Base-by-base conservation (phyloP, 2,329 filamentous ascomycete genomes). In the Aspergillus uvarum region DNA sequence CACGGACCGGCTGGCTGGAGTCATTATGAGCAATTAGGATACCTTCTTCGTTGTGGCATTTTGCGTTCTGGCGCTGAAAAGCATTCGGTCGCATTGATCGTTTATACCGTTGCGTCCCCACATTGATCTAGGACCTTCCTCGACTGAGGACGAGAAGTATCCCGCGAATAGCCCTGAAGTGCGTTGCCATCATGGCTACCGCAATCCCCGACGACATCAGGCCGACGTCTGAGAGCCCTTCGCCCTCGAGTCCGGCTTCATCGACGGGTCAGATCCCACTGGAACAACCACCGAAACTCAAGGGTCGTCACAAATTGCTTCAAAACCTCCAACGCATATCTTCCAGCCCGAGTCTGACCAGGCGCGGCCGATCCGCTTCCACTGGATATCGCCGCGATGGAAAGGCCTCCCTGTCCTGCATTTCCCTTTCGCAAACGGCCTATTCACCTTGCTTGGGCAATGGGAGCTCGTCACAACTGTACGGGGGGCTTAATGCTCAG, bases 321-420 rank as follows among this genome's bases (percentile, higher is more conserved):
- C 87, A 87, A 63, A 86, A 88, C 32, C 82, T 96, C 52, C 89
- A 94, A 63, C 88, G 91, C 59, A 94, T 96, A 70, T 88, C 90
- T 11, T 96, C 92, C 0, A 91, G 89, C 6, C 88, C 90, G 1
- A 90, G 89, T 16, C 78, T 96, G 54, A 81, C 84, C 47, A 84
- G 85, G 59, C 75, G 87, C 56, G 83, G 86, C 58, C 85, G 89
- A 60, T 80, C 86, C 26, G 83, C 87, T 58, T 88, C 91, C 6
- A 83, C 85, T 59, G 88, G 85, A 69, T 89, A 89, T 68, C 86
- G 88, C 10, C 88, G 77, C 56, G 78, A 81, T 63, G 80, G 80
- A 19, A 92, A 81, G 79, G 86, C 81, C 3, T 87, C 86, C 11
- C 82, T 88, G 67, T 89, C 86, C 26, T 89, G 86, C 72, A 83